Percentiles rank a stretch among this genome's conserved stretches.
phyloP scores from a whole-genome alignment of 768 basidiomycete species.

The Mycena galericulata region DNA sequence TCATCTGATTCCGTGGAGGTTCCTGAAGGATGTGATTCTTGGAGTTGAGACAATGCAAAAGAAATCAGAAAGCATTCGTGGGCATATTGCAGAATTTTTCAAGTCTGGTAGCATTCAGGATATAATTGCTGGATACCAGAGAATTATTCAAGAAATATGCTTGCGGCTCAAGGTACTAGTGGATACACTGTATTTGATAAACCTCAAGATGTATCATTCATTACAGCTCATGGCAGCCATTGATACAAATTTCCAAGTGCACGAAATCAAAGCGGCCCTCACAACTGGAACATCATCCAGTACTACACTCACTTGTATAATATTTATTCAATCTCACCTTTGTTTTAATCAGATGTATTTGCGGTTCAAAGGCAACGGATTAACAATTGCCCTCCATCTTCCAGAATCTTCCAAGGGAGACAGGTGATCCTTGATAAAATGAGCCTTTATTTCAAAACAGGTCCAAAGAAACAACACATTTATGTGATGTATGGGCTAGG shows the following conservation, averaged over 20 bases:
- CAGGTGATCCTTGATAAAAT: not conserved
- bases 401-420: slow-evolving; percentile 6
- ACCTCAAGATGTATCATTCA: not conserved
- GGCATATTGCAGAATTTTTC: not conserved
- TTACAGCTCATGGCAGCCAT: not conserved
- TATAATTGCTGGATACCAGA: not conserved
- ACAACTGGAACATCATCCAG: slow-evolving; percentile 5
- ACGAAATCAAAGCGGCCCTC: slow-evolving; percentile 10
- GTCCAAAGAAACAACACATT: not conserved
- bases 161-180: not conserved
- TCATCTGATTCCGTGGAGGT: not conserved
- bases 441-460: not conserved
- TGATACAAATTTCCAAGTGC: slow-evolving; percentile 5
- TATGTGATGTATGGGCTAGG: not conserved
- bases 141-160: not conserved
- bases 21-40: not conserved
- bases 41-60: not conserved
- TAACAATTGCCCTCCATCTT: slow-evolving; percentile 13
- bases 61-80: not conserved
- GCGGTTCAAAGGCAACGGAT: not conserved
- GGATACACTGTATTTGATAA: slow-evolving; percentile 1
- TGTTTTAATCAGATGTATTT: not conserved
- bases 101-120: not conserved
- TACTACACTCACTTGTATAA: slow-evolving; percentile 5
- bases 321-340: slow-evolving; percentile 6